Percentiles rank a stretch among this genome's conserved stretches.
phyloP scores from a whole-genome alignment of 1,284 basidiomycete genomes.

The Ustilago nuda region DNA sequence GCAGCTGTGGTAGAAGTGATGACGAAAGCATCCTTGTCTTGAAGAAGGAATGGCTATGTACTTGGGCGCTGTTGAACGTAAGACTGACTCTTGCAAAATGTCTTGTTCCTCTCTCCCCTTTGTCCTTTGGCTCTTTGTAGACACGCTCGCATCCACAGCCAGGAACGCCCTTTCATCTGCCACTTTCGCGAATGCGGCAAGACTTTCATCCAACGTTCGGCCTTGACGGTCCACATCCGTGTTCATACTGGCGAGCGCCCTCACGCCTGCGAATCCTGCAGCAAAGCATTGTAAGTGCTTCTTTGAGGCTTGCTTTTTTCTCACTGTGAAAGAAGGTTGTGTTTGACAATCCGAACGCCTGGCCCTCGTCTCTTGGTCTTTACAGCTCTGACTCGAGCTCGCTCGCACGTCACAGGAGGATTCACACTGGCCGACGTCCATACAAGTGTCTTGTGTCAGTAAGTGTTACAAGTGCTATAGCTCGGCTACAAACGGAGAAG shows the following conservation, averaged over 20 bases:
- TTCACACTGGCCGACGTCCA: slow-evolving; percentile 73
- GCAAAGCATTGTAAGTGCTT: slow-evolving; percentile 59
- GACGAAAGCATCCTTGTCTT: no score
- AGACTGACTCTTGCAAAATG: not conserved
- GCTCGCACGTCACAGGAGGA: slow-evolving; percentile 77
- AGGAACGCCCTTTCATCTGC: slow-evolving; percentile 63
- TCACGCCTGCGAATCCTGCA: slow-evolving; percentile 79
- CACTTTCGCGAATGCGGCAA: slow-evolving; percentile 61
- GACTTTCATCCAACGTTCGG: slow-evolving; percentile 70
- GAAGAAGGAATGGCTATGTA: no score
- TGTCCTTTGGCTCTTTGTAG: slow-evolving; percentile 25
- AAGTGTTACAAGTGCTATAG: slow-evolving; percentile 5
- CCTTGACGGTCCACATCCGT: slow-evolving; percentile 83
- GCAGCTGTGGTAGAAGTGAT: no score
- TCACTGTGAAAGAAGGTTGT: not conserved
- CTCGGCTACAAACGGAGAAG: not conserved
- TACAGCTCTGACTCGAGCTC: slow-evolving; percentile 72
- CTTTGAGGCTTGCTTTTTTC: not conserved
- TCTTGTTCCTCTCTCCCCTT: not conserved
- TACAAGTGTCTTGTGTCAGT: slow-evolving; percentile 67
- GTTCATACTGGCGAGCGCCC: slow-evolving; percentile 84
- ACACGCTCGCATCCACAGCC: slow-evolving; percentile 64
- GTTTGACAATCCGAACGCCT: not conserved
- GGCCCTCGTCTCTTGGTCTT: not conserved
- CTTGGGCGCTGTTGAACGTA: not conserved